Evolutionary conservation across 805 yeast genomes (phyloP), one percentile per base, ranked within the genome.

Genomic region (Diddensiella caesifluorescens): DNA sequence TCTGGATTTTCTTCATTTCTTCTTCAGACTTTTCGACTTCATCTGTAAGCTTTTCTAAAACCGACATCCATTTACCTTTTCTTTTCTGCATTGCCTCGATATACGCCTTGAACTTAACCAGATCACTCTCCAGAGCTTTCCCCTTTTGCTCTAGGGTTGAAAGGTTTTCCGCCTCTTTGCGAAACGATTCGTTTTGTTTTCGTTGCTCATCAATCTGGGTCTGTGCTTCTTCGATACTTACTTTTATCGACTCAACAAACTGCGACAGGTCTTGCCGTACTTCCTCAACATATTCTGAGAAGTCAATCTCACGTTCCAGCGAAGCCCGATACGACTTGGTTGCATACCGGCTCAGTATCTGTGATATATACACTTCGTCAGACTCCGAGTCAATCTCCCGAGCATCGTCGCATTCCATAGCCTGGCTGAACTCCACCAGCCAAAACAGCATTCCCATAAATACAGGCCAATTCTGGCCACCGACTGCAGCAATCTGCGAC

Each of bases 401-500:
- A 39, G 47, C 53, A 40, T 65, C 75, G 37, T 62, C 59, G 30
- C 56, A 54, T 37, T 73, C 76, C 43, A 67, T 60, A 39, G 66
- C 69, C 48, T 47, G 56, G 52, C 69, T 79, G 46, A 77, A 68
- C 49, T 77, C 76, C 3, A 82, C 77, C 34, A 88, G 59, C 96
- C 96, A 88, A 58, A 82, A 79, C 18, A 88, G 64, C 74, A 89
- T 76, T 1, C 92, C 95, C 31, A 88, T 60, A 50, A 86, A 84
- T 5, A 74, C 73, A 9, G 85, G 87, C 96, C 96, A 88, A 41
- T 55, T 58, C 37, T 82, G 79, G 2, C 95, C 95, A 4, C 95
- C 95, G 9, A 86, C 95, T 0, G 95, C 95, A 28, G 88, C 77
- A 28, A 88, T 80, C 57, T 86, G 94, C 1, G 92, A 81, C 55